phyloP scores from a whole-genome alignment of 176 grass and related monocot genomes.

The Raddia distichophylla region DNA sequence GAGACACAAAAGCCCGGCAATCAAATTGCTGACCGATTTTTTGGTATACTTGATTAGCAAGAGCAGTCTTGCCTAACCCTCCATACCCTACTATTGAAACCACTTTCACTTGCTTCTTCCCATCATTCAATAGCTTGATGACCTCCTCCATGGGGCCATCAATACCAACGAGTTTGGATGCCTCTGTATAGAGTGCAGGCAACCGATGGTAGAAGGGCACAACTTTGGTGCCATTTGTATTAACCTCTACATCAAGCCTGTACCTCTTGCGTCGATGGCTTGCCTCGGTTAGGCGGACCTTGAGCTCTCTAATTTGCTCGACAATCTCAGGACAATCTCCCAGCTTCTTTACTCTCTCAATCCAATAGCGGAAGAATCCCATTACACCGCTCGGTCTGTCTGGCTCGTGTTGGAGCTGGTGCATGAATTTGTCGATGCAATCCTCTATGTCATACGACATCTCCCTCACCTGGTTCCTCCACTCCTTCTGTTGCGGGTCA shows the following conservation, averaged over 20 bases:
- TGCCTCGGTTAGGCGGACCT: not conserved
- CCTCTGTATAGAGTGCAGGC: conserved; percentile 13
- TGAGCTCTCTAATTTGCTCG: conserved; percentile 22
- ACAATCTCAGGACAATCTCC: not conserved
- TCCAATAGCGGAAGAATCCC: conserved; percentile 19
- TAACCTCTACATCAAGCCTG: conserved; percentile 5
- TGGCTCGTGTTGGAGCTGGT: not conserved
- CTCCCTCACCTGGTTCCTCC: conserved; percentile 31
- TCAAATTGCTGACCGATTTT: not conserved
- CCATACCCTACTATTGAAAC: conserved; percentile 13
- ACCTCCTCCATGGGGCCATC: not conserved
- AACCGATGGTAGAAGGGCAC: conserved; percentile 15
- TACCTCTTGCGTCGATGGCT: conserved; percentile 22
- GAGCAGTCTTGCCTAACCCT: conserved; percentile 16
- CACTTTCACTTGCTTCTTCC: not conserved
- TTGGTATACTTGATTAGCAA: conserved; percentile 26
- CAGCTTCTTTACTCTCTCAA: not conserved
- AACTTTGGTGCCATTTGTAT: not conserved
- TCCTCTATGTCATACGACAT: conserved; percentile 40
- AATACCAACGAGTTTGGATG: no score
- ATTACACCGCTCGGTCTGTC: not conserved
- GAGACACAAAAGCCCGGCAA: conserved; percentile 29
- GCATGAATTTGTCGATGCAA: conserved; percentile 24
- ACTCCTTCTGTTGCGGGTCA: conserved; percentile 14
- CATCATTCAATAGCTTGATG: not conserved